Base-by-base conservation (phyloP, 495 filamentous ascomycete species). In the Talaromyces stipitatus region DNA sequence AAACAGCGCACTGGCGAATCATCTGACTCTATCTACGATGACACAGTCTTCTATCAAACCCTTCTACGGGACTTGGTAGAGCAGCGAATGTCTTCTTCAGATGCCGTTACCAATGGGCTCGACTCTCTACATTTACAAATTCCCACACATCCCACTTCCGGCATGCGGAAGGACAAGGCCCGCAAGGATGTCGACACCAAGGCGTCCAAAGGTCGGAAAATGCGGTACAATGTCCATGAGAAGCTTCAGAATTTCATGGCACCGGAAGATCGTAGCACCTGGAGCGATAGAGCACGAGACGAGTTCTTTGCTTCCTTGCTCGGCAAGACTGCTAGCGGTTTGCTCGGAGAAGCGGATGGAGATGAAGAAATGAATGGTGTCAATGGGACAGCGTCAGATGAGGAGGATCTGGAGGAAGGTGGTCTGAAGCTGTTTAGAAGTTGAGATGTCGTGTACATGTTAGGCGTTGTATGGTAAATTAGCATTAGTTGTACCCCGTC, bases 221-320 rank as follows among this genome's bases (percentile, higher is more conserved):
- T 98, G 82, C 76, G 87, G 45, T 97, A 88, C 71, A 90, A 86
- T 47, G 91, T 97, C 16, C 92, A 97, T 64, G 91, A 97, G 75
- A 97, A 96, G 71, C 70, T 98, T 60, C 89, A 94, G 75, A 97
- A 97, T 73, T 97, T 97, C 66, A 96, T 97, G 92, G 92, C 91
- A 27, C 87, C 92, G 0, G 89, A 95, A 67, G 89, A 95, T 66
- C 74, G 88, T 27, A 79, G 85, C 2, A 66, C 60, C 11, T 96
- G 92, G 92, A 87, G 88, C 50, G 78, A 82, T 53, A 78, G 82
- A 53, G 88, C 90, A 36, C 82, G 90, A 53, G 89, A 90, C 64
- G 82, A 95, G 63, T 85, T 98, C 64, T 97, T 98, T 73, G 86
- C 85, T 28, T 88, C 90, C 29, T 70, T 98, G 65, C 84, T 98